These are phyloP conservation scores for Phaeophleospora eucalypticola DNA, from an alignment of 2,329 filamentous ascomycete genomes.

Conservation along the genomic window DNA sequence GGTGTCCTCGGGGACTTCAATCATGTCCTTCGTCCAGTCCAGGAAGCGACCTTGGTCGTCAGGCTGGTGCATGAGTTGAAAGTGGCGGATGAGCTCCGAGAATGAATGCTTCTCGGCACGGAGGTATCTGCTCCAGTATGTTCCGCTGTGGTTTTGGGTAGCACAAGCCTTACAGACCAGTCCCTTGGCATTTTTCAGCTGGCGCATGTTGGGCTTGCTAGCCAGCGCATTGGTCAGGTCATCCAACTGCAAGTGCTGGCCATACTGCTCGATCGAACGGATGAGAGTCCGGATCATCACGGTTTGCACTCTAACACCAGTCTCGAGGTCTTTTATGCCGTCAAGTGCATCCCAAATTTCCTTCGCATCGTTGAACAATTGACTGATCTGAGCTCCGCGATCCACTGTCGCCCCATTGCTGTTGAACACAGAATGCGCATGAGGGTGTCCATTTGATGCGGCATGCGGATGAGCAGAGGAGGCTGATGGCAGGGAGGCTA, in stretches of 20 bases:
- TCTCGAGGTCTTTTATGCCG: conserved; percentile 58
- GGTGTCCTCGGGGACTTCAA: conserved; percentile 53
- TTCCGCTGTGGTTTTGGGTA: conserved; percentile 22
- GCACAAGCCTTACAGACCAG: conserved; percentile 40
- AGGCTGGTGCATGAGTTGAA: conserved; percentile 53
- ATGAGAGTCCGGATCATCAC: conserved; percentile 52
- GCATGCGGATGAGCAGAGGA: too few relatives aligned
- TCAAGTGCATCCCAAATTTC: conserved; percentile 61
- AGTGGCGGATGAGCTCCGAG: conserved; percentile 59
- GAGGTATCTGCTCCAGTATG: conserved; percentile 33
- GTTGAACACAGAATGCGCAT: too few relatives aligned
- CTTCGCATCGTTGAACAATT: conserved; percentile 52
- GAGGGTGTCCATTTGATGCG: too few relatives aligned
- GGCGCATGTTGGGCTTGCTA: conserved; percentile 38
- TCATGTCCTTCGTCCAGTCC: conserved; percentile 60
- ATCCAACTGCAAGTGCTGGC: conserved; percentile 55
- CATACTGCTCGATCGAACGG: conserved; percentile 58
- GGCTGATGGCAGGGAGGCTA: too few relatives aligned
- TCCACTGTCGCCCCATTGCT: too few relatives aligned
- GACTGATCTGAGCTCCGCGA: conserved; percentile 19
- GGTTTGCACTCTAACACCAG: conserved; percentile 58
- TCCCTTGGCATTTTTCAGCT: conserved; percentile 42
- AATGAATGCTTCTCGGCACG: conserved; percentile 43
- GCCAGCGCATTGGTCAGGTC: conserved; percentile 48
- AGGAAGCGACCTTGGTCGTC: conserved; percentile 30